phyloP scores from a whole-genome alignment of 1,284 basidiomycete species.

The Leccinum pachyderme region DNA sequence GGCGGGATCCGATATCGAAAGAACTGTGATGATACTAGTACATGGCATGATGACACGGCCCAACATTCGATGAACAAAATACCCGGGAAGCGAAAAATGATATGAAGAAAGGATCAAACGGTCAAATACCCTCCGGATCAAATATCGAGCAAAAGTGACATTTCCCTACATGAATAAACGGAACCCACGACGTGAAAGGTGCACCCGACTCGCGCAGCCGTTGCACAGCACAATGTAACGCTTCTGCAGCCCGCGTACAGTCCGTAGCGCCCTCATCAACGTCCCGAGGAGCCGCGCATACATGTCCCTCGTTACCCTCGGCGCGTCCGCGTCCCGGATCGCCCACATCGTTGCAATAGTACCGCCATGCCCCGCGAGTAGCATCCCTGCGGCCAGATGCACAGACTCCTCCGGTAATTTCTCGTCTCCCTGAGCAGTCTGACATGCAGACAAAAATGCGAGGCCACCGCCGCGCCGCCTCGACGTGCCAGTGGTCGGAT shows the following conservation, averaged over 20 bases:
- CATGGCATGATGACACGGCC: not conserved
- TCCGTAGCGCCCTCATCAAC: not conserved
- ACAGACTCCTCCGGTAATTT: not conserved
- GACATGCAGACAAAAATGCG: not conserved
- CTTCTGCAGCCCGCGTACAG: not conserved
- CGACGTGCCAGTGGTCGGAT: not conserved
- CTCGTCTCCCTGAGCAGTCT: not conserved
- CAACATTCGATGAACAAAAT: not conserved
- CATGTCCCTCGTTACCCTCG: not conserved
- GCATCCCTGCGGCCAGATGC: not conserved
- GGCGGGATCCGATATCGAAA: not conserved
- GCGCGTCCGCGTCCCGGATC: not conserved
- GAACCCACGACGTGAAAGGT: not conserved
- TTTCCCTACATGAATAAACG: not conserved
- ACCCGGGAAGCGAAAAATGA: not conserved
- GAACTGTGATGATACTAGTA: not conserved
- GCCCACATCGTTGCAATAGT: not conserved
- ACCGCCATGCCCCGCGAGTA: not conserved
- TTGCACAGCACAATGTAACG: not conserved
- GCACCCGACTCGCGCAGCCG: not conserved
- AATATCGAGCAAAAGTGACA: not conserved
- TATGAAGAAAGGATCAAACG: not conserved
- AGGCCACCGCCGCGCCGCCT: not conserved
- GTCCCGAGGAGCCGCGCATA: not conserved
- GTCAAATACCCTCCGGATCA: not conserved